Evolutionary conservation across 805 yeast genomes (phyloP).

Genomic region (Ogataea chonburiensis): DNA sequence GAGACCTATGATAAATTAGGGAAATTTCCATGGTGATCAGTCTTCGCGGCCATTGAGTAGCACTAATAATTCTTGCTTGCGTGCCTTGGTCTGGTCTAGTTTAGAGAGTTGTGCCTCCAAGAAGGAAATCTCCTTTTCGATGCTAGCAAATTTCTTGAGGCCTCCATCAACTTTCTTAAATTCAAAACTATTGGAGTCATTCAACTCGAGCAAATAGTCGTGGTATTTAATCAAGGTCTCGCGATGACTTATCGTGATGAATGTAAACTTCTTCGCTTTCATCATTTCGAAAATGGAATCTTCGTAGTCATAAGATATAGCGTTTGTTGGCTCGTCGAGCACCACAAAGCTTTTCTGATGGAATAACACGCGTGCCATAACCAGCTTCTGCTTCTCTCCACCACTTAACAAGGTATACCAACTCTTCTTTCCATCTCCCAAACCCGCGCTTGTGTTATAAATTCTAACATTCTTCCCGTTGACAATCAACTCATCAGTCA

Average conservation of each 20-base stretch:
- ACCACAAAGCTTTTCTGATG: constrained; percentile 79
- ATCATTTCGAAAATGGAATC: constrained; percentile 78
- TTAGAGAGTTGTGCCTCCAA: constrained; percentile 59
- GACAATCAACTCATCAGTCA: constrained; percentile 29
- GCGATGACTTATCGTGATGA: constrained; percentile 80
- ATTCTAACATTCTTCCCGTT: constrained; percentile 28
- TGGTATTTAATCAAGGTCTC: constrained; percentile 84
- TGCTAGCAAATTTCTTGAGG: constrained; percentile 47
- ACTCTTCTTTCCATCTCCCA: constrained; percentile 30
- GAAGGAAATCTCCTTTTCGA: constrained; percentile 73
- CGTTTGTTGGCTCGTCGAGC: constrained; percentile 92
- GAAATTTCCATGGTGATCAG: constrained; percentile 26
- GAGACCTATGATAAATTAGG: constrained; percentile 19
- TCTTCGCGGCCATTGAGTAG: constrained; percentile 45
- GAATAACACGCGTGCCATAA: constrained; percentile 82
- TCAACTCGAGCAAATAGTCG: constrained; percentile 68
- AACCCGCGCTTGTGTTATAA: constrained; percentile 28
- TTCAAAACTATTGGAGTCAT: constrained; percentile 56
- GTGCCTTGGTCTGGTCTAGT: constrained; percentile 56
- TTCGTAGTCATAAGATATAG: constrained; percentile 86
- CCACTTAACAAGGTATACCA: constrained; percentile 95
- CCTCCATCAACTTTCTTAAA: constrained; percentile 34
- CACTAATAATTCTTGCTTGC: constrained; percentile 57
- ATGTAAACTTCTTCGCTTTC: constrained; percentile 66
- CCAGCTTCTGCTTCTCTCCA: constrained; percentile 91